Evolutionary conservation across 176 grass and related monocot genomes (phyloP), one percentile per base, ranked within the genome.

Genomic region (Paspalum notatum): DNA sequence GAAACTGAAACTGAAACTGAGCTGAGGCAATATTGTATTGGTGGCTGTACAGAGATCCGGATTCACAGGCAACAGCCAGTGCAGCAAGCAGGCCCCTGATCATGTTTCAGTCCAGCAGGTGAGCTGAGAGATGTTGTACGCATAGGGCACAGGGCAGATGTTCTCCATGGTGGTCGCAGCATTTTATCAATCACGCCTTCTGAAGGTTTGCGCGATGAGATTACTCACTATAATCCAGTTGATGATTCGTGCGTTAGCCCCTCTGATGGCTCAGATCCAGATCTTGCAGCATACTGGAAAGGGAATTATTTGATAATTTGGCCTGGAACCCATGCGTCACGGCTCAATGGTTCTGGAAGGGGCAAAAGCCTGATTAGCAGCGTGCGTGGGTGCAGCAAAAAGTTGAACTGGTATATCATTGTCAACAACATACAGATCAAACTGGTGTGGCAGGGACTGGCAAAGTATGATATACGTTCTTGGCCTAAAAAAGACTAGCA

Each of bases 351-450:
- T 86, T 73, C 71, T 61, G 78, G 72, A 82, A 82, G 83, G 41
- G 57, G 58, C 66, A 41, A 89, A 89, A 85, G 82, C 77, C 87
- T 77, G 72, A 81, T 89, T 77, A 89, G 82, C 72, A 50, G 87
- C 55, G 18, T 59, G 74, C 74, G 45, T 68, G 84, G 16, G 27
- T 82, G 72, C 82, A 13, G 9, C 54, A 77, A 82, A 81, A 85
- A 76, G 77, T 27, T 64, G 24, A 52, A 62, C 59, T 51, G 40
- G 16, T 59, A 65, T 57, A 85, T 85, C 71, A 82, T 89, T 85
- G 26, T 89, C 47, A n/a, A 78, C 58, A 26, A 77, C n/a, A 26
- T 77, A 10, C 41, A 43, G 25, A 89, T 89, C 55, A 62, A 62
- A 46, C 8, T 15, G 16, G 16, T 43, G 42, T 60, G 39, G 66